A percentile compares a stretch with the other conserved stretches of the same genome.
phyloP scores from a whole-genome alignment of 176 grass and related monocot species.

The Oryza brachyantha region DNA sequence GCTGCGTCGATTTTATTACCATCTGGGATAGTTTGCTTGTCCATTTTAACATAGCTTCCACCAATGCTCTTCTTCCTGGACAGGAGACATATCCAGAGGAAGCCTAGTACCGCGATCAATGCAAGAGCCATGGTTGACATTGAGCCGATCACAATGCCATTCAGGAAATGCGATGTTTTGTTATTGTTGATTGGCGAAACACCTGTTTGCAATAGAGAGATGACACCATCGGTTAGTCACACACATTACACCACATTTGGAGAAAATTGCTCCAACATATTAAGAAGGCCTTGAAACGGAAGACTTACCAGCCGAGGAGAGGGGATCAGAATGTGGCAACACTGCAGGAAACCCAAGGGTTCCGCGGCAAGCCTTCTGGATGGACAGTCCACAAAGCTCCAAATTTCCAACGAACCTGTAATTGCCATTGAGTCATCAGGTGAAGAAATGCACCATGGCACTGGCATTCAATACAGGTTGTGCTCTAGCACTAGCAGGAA shows the following conservation, averaged over 20 bases:
- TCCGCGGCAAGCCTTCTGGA: conserved; percentile 77
- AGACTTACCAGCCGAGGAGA: conserved; percentile 65
- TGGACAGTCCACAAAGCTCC: conserved; percentile 86
- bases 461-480: neutral
- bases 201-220: conserved; percentile 28
- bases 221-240: neutral
- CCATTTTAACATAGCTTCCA: conserved; percentile 71
- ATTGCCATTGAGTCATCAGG: neutral
- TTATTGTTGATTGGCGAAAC: conserved; percentile 59
- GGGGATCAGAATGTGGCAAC: conserved; percentile 57
- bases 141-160: conserved; percentile 87
- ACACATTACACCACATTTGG: neutral
- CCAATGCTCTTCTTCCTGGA: conserved; percentile 76
- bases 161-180: conserved; percentile 76
- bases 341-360: conserved; percentile 88
- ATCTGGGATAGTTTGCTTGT: conserved; percentile 64
- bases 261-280: neutral
- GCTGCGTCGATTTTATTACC: conserved; percentile 23
- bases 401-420: conserved; percentile 95
- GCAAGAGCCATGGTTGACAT: conserved; percentile 91
- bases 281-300: neutral
- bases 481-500: neutral
- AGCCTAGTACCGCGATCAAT: conserved; percentile 61
- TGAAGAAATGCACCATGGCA: conserved; percentile 12
- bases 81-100: conserved; percentile 89